Percentiles rank a stretch among this genome's conserved stretches.
These are phyloP conservation scores for Heliamphora pulchella DNA, from an alignment of 179 eudicot genomes.

Conservation along the genomic window DNA sequence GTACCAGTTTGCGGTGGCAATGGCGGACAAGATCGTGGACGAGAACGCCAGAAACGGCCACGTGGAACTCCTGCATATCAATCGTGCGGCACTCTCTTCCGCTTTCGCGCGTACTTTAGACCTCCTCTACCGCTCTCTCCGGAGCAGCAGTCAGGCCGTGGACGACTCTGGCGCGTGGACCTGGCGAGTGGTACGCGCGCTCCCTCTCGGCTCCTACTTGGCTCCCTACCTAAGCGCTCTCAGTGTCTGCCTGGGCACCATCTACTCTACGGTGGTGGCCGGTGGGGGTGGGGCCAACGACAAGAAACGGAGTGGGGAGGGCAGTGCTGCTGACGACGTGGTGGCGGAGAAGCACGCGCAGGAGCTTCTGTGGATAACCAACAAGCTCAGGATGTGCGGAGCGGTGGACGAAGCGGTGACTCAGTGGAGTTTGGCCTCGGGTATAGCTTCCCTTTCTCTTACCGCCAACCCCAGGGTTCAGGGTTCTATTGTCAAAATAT, in stretches of 20 bases:
- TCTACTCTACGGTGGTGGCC: conserved; percentile 2
- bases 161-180: conserved; percentile 19
- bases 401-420: conserved; percentile 29
- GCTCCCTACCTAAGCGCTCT: conserved; percentile 13
- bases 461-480: conserved; percentile 29
- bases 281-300: conserved; percentile 2
- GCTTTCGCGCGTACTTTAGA: conserved; percentile 26
- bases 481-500: conserved; percentile 28
- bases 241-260: conserved; percentile 4
- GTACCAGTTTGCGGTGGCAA: conserved; percentile 32
- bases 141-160: neutral
- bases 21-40: conserved; percentile 35
- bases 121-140: conserved; percentile 24
- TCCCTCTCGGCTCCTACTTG: conserved; percentile 23
- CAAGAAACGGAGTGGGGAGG: neutral
- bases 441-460: conserved; percentile 27
- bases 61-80: conserved; percentile 20
- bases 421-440: conserved; percentile 34
- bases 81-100: conserved; percentile 28
- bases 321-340: conserved; percentile 11
- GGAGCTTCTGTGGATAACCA: conserved; percentile 32
- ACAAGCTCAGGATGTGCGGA: conserved; percentile 24
- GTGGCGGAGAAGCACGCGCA: conserved; percentile 34
- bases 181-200: conserved; percentile 10
- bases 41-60: conserved; percentile 26